phyloP scores from a whole-genome alignment of 2,329 filamentous ascomycete species.

The Nectriaceae sp. region DNA sequence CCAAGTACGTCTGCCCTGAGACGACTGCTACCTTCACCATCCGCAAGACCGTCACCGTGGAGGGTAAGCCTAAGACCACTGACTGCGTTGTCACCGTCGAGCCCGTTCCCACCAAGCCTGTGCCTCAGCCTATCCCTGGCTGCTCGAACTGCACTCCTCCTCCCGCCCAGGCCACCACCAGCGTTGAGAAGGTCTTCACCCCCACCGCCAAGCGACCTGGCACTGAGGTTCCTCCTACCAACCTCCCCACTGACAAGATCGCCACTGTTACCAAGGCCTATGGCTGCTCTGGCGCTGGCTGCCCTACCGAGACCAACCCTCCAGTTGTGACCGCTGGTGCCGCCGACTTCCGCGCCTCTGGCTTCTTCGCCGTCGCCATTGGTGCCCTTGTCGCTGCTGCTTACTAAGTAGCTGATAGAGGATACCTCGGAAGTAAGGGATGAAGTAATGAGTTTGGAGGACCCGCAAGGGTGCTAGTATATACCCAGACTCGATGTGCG shows the following conservation, averaged over 20 bases:
- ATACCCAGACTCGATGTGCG: no score
- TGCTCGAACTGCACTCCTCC: conserved; percentile 25
- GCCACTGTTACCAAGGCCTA: conserved; percentile 10
- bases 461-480: no score
- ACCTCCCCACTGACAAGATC: conserved; percentile 5
- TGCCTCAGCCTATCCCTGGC: conserved; percentile 29
- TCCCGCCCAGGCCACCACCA: conserved; percentile 18
- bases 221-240: conserved; percentile 11
- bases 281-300: conserved; percentile 10
- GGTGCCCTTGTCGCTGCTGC: conserved; percentile 20
- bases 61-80: conserved; percentile 26
- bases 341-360: conserved; percentile 11
- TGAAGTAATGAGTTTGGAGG: no score
- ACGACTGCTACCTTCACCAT: conserved; percentile 31
- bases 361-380: conserved; percentile 18
- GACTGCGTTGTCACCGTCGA: conserved; percentile 25
- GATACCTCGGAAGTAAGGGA: not conserved
- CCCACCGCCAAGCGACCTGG: not conserved
- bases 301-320: conserved; percentile 4
- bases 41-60: conserved; percentile 26
- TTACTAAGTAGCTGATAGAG: conserved; percentile 13
- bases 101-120: conserved; percentile 24
- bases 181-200: not conserved
- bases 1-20: conserved; percentile 23
- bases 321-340: conserved; percentile 19